phyloP scores from a whole-genome alignment of 2,329 filamentous ascomycete genomes.

The Aspergillus melleus region DNA sequence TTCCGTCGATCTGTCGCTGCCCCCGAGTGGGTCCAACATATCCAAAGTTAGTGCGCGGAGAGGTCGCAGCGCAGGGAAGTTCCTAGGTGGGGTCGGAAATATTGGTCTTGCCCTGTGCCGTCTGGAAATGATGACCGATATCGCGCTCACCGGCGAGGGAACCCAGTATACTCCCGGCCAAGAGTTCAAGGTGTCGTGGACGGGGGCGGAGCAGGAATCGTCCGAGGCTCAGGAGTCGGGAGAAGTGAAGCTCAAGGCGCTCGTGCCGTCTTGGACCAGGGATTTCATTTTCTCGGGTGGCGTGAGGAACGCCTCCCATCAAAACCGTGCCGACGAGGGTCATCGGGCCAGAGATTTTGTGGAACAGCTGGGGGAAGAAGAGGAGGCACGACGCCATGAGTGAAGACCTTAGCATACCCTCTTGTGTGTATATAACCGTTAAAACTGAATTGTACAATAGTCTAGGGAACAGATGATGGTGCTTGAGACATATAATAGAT shows the following conservation, averaged over 20 bases:
- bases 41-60: slow-evolving; percentile 50
- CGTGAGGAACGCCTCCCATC: slow-evolving; percentile 36
- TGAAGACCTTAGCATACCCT: slow-evolving; percentile 14
- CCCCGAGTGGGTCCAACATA: slow-evolving; percentile 52
- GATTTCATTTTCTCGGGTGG: slow-evolving; percentile 43
- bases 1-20: slow-evolving; percentile 26
- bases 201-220: slow-evolving; percentile 44
- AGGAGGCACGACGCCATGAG: slow-evolving; percentile 26
- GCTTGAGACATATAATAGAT: not conserved
- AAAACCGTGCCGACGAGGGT: slow-evolving; percentile 23
- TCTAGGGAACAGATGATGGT: not conserved
- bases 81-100: slow-evolving; percentile 77
- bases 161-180: slow-evolving; percentile 60
- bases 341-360: slow-evolving; percentile 37
- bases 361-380: slow-evolving; percentile 39
- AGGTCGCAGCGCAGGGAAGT: slow-evolving; percentile 76
- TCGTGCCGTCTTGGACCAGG: slow-evolving; percentile 76
- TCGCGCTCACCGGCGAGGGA: slow-evolving; percentile 68
- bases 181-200: slow-evolving; percentile 62
- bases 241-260: slow-evolving; percentile 67
- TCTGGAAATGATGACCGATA: slow-evolving; percentile 85
- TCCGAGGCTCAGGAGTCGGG: slow-evolving; percentile 30
- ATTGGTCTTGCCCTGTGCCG: slow-evolving; percentile 84
- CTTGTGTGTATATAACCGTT: slow-evolving; percentile 19
- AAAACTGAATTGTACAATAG: slow-evolving; percentile 24